These are phyloP conservation scores for Argentina anserina DNA, from an alignment of 306 rosid species.

Conservation along the genomic window DNA sequence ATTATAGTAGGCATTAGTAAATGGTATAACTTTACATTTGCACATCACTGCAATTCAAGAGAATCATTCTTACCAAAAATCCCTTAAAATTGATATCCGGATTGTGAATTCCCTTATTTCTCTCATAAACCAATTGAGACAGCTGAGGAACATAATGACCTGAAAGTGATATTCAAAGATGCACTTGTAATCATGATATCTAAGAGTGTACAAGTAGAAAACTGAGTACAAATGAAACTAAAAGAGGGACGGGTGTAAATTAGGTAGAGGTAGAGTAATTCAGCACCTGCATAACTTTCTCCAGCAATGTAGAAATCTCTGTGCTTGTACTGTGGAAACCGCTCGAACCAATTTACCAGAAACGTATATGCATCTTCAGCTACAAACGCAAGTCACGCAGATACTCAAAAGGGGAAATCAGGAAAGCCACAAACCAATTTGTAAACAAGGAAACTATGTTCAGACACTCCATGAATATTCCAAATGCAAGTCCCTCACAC, in stretches of 20 bases:
- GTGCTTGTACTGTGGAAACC: conserved; percentile 91
- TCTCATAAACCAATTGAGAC: conserved; percentile 63
- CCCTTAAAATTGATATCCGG: conserved; percentile 86
- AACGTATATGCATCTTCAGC: conserved; percentile 86
- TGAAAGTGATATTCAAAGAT: conserved; percentile 29
- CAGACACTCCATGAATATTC: neutral
- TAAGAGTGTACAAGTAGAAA: conserved; percentile 10
- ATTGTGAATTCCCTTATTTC: conserved; percentile 62
- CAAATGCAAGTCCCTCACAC: neutral
- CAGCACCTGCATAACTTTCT: conserved; percentile 95
- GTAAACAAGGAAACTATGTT: conserved; percentile 11
- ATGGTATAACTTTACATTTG: neutral
- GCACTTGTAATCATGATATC: conserved; percentile 8
- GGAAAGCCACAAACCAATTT: conserved; percentile 9
- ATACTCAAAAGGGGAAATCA: conserved; percentile 13
- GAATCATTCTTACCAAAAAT: conserved; percentile 63
- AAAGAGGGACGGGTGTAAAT: conserved; percentile 6
- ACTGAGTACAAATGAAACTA: neutral
- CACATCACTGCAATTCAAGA: conserved; percentile 1
- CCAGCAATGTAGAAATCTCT: conserved; percentile 92
- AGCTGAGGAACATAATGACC: conserved; percentile 97
- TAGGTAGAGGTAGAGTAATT: conserved; percentile 1
- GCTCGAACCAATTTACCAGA: conserved; percentile 86
- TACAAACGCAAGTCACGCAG: conserved; percentile 37
- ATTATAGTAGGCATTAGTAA: neutral